Conservation (phyloP, 2,329 filamentous ascomycete species). For the Neocatenulostroma microsporum region DNA sequence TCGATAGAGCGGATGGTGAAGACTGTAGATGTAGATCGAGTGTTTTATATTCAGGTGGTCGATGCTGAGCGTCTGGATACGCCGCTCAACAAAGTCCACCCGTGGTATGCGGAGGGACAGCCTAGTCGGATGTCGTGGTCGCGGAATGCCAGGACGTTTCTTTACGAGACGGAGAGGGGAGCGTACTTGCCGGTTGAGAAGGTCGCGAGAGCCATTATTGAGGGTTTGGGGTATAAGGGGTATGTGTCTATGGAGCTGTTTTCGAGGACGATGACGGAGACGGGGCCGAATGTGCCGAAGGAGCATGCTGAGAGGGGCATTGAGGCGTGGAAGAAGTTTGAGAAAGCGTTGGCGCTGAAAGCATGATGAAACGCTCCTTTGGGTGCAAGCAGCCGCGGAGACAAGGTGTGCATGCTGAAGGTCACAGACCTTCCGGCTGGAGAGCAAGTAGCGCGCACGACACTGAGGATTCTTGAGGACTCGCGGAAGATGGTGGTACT, state of each 20-base stretch:
- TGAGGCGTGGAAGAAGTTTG: slow-evolving; percentile 45
- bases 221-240: slow-evolving; percentile 57
- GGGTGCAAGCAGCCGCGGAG: too few species aligned
- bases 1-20: slow-evolving; percentile 50
- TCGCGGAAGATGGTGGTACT: too few species aligned
- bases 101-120: slow-evolving; percentile 52
- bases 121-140: slow-evolving; percentile 68
- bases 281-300: slow-evolving; percentile 46
- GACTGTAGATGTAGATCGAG: slow-evolving; percentile 53
- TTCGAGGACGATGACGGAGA: slow-evolving; percentile 50
- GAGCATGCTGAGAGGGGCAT: slow-evolving; percentile 48
- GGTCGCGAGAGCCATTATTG: slow-evolving; percentile 54
- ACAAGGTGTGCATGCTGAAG: too few species aligned
- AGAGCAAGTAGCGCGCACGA: too few species aligned
- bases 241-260: slow-evolving; percentile 69
- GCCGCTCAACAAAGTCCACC: slow-evolving; percentile 52
- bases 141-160: slow-evolving; percentile 63
- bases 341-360: too few species aligned
- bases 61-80: slow-evolving; percentile 58
- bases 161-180: slow-evolving; percentile 53
- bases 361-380: too few species aligned
- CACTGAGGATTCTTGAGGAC: too few species aligned
- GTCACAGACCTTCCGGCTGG: too few species aligned
- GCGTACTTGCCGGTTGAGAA: slow-evolving; percentile 61
- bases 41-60: slow-evolving; percentile 71